These are phyloP conservation scores for Thelephora terrestris DNA, from an alignment of 1,284 basidiomycete genomes.

Conservation along the genomic window DNA sequence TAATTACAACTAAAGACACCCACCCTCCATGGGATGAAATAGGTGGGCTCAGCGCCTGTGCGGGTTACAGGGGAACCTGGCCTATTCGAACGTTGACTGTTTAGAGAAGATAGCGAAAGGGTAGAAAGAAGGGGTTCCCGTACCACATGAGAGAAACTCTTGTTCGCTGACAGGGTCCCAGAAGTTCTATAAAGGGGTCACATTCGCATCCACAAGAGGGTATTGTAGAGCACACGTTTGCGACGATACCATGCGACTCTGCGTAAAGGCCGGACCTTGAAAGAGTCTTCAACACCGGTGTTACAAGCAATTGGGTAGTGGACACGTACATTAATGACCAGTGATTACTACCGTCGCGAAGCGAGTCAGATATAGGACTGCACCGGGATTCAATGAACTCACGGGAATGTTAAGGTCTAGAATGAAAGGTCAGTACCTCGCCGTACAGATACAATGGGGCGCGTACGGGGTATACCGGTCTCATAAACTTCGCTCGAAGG, in stretches of 20 bases:
- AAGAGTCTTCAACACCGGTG: not conserved
- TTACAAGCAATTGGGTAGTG: not conserved
- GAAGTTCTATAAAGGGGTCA: conserved; percentile 52
- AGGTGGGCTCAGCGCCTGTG: conserved; percentile 26
- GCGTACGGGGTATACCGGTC: conserved; percentile 77
- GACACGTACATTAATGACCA: conserved; percentile 66
- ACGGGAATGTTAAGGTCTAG: conserved; percentile 86
- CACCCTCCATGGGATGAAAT: conserved; percentile 71
- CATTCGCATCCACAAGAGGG: conserved; percentile 2
- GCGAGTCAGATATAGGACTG: not conserved
- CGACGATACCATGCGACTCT: conserved; percentile 84
- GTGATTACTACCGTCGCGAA: conserved; percentile 51
- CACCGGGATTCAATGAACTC: conserved; percentile 23
- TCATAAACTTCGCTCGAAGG: conserved; percentile 74
- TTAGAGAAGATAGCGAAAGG: too few relatives aligned
- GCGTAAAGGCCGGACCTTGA: conserved; percentile 78
- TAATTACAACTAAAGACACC: conserved; percentile 11
- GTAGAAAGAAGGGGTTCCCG: too few relatives aligned
- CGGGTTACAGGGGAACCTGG: too few relatives aligned
- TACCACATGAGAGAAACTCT: conserved; percentile 36
- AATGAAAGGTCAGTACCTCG: not conserved
- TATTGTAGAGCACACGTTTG: conserved; percentile 48
- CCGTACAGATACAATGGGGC: not conserved
- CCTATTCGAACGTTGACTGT: too few relatives aligned
- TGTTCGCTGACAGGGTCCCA: conserved; percentile 58